Percentiles rank a stretch among this genome's conserved stretches.
phyloP scores from a whole-genome alignment of 768 basidiomycete species.

The Pulveroboletus ravenelii region DNA sequence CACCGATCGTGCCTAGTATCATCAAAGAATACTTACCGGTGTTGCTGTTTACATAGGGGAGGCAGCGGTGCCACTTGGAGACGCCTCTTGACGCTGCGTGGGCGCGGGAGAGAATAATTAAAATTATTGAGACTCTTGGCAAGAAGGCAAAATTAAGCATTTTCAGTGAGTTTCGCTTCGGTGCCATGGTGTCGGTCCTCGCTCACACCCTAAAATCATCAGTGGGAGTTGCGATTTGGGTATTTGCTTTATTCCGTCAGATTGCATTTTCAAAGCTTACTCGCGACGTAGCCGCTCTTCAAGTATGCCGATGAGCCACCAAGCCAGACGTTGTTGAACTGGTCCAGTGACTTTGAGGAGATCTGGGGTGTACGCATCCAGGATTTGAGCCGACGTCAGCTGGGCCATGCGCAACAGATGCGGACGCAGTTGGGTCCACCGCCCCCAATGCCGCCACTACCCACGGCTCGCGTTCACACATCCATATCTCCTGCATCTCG shows the following conservation, averaged over 20 bases:
- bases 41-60: slow-evolving; percentile 20
- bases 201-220: slow-evolving; percentile 18
- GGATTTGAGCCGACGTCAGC: slow-evolving; percentile 36
- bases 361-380: slow-evolving; percentile 58
- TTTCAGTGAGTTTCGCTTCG: slow-evolving; percentile 40
- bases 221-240: slow-evolving; percentile 65
- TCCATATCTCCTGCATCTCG: slow-evolving; percentile 21
- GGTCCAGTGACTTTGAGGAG: slow-evolving; percentile 62
- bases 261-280: slow-evolving; percentile 11
- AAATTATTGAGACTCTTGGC: slow-evolving; percentile 38
- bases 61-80: slow-evolving; percentile 29
- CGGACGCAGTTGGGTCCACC: slow-evolving; percentile 14
- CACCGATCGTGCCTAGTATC: too few species aligned
- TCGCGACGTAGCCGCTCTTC: slow-evolving; percentile 51
- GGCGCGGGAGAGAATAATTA: slow-evolving; percentile 38
- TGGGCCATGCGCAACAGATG: slow-evolving; percentile 12
- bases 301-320: slow-evolving; percentile 58
- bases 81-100: slow-evolving; percentile 24
- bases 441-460: slow-evolving; percentile 31
- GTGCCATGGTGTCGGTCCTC: slow-evolving; percentile 23
- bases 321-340: slow-evolving; percentile 46
- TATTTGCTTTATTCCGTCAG: slow-evolving; percentile 35
- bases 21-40: background rate
- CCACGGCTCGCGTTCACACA: slow-evolving; percentile 19
- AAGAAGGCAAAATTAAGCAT: slow-evolving; percentile 40